Evolutionary conservation across 2,329 filamentous ascomycete genomes (phyloP).

Genomic region (Sordariomycetes sp.): DNA sequence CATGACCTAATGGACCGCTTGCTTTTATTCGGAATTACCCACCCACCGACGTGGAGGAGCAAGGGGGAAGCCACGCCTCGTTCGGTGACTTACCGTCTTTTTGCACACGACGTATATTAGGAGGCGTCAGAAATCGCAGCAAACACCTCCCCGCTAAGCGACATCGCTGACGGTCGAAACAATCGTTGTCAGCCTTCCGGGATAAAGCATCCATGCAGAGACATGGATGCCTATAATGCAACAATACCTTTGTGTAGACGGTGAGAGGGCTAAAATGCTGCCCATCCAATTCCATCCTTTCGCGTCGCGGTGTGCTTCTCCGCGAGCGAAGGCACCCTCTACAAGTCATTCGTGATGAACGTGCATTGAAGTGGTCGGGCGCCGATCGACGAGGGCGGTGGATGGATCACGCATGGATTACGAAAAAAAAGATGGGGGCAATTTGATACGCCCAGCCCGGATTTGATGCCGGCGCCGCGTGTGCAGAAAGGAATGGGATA

Average conservation of each 20-base stretch:
- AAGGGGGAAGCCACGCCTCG: neutral
- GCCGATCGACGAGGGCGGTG: too few species aligned
- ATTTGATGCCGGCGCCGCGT: neutral
- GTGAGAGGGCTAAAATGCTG: too few species aligned
- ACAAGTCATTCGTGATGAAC: too few species aligned
- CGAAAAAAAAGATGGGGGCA: neutral
- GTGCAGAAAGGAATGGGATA: neutral
- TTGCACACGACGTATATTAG: neutral
- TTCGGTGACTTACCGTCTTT: neutral
- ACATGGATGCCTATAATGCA: neutral
- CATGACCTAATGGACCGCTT: neutral
- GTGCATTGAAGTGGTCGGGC: too few species aligned
- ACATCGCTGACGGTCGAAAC: neutral
- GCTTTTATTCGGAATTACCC: neutral
- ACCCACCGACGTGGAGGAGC: neutral
- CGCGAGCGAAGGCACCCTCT: too few species aligned
- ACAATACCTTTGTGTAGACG: too few species aligned
- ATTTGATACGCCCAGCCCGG: neutral
- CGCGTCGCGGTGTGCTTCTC: too few species aligned
- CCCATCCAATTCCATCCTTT: too few species aligned
- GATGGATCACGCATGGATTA: neutral
- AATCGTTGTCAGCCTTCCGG: neutral
- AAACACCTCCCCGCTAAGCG: neutral
- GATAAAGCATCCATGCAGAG: too few species aligned
- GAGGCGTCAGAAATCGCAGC: neutral